Conservation (phyloP, 2,329 filamentous ascomycete genomes). For the Hypoxylon sp. region DNA sequence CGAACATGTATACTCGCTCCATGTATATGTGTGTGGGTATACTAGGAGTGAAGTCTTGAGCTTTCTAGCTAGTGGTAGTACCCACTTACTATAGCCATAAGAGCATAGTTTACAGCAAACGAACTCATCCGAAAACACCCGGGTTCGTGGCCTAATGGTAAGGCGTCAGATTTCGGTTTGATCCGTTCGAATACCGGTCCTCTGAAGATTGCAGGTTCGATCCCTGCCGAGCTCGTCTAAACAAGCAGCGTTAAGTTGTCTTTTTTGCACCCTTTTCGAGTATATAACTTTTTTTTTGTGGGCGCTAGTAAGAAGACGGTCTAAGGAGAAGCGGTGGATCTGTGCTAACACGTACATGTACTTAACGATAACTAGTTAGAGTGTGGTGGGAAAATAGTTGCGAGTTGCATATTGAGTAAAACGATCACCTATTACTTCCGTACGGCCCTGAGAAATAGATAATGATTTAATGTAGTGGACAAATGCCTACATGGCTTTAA, state of each 20-base stretch:
- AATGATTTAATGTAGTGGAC: too few relatives aligned
- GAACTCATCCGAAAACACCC: not conserved
- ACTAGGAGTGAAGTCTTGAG: not conserved
- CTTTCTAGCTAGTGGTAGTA: not conserved
- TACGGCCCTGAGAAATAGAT: too few relatives aligned
- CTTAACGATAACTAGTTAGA: not conserved
- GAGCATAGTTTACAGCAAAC: slow-evolving; percentile 2
- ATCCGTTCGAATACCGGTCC: slow-evolving; percentile 3
- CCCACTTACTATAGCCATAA: slow-evolving; percentile 14
- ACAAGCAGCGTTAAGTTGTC: not conserved
- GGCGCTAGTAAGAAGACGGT: not conserved
- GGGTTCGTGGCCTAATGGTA: slow-evolving; percentile 47
- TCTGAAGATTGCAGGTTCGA: slow-evolving; percentile 47
- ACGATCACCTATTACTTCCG: not conserved
- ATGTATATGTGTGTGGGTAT: not conserved
- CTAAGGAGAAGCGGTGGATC: not conserved
- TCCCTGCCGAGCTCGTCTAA: slow-evolving; percentile 42
- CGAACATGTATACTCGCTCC: too few relatives aligned
- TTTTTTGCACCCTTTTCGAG: slow-evolving; percentile 1
- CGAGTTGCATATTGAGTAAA: not conserved
- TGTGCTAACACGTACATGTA: not conserved
- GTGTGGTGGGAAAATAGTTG: not conserved
- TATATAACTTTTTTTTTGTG: slow-evolving; percentile 2
- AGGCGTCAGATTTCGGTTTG: slow-evolving; percentile 46
- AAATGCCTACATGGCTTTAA: too few relatives aligned